Conservation (phyloP, 768 basidiomycete species). For the Tulasnella sp. region DNA sequence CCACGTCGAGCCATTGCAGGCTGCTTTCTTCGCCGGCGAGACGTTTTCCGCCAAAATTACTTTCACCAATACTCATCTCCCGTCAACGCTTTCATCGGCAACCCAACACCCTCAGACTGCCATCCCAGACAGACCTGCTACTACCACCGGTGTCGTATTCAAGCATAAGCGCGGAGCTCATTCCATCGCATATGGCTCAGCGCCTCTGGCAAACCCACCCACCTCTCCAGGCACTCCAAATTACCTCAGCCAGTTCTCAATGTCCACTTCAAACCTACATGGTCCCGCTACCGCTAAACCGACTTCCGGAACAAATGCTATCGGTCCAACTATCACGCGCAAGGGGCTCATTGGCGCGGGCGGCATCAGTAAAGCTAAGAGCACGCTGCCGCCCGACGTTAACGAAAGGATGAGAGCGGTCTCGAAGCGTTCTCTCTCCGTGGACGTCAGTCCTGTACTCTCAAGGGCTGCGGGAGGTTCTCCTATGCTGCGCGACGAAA, state of each 20-base stretch:
- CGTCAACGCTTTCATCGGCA: constrained; percentile 29
- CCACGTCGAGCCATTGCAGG: constrained; percentile 55
- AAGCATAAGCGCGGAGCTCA: constrained; percentile 64
- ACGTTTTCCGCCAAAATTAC: constrained; percentile 75
- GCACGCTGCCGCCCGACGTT: constrained; percentile 34
- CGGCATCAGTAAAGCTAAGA: constrained; percentile 20
- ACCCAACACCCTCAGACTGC: constrained; percentile 18
- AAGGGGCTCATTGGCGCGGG: constrained; percentile 23
- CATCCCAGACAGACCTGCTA: constrained; percentile 23
- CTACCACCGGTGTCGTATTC: constrained; percentile 6
- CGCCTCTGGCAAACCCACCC: constrained; percentile 70
- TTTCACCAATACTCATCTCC: constrained; percentile 60
- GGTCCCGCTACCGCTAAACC: constrained; percentile 1
- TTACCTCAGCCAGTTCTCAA: constrained; percentile 33
- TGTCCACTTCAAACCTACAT: constrained; percentile 27
- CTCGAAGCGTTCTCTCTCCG: constrained; percentile 57
- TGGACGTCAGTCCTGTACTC: constrained; percentile 44
- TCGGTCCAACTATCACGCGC: neutral
- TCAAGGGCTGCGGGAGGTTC: neutral
- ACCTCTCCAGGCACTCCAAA: constrained; percentile 65
- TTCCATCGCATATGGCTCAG: constrained; percentile 60
- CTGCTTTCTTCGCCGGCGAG: constrained; percentile 92
- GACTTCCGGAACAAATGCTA: neutral
- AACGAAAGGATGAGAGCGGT: constrained; percentile 44
- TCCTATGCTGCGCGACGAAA: neutral